Conservation (phyloP, 108 stramenopile genomes). For the Pseudonitzschia multiseries region DNA sequence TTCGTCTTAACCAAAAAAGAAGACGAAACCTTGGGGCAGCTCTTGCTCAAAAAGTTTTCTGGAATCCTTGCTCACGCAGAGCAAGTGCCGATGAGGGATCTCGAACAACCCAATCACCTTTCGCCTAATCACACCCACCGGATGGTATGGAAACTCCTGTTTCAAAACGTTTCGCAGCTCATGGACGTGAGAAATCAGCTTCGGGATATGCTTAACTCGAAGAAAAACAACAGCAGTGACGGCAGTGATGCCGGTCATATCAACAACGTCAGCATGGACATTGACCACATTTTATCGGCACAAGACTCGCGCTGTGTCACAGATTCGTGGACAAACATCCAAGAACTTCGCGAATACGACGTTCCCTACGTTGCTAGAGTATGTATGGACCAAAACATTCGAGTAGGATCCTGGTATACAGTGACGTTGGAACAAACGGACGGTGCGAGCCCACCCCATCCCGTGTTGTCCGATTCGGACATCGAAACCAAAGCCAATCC, state of each 20-base stretch:
- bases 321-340: constrained; percentile 44
- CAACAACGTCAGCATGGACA: constrained; percentile 29
- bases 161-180: constrained; percentile 82
- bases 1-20: constrained; percentile 69
- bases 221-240: constrained; percentile 31
- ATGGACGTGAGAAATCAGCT: constrained; percentile 64
- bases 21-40: constrained; percentile 67
- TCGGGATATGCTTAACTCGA: constrained; percentile 46
- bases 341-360: constrained; percentile 96
- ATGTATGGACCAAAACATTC: constrained; percentile 88
- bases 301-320: constrained; percentile 21
- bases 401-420: constrained; percentile 97
- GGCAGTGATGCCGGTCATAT: not conserved
- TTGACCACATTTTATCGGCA: constrained; percentile 55
- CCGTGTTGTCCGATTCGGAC: constrained; percentile 71
- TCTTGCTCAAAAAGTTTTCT: constrained; percentile 67
- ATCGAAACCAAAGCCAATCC: constrained; percentile 93
- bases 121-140: constrained; percentile 38
- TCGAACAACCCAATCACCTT: constrained; percentile 78
- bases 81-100: constrained; percentile 66
- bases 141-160: constrained; percentile 68
- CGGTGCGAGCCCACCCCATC: constrained; percentile 29
- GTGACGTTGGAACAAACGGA: constrained; percentile 67
- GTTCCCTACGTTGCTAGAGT: constrained; percentile 93
- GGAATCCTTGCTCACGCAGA: constrained; percentile 57